Conservation (phyloP, 164 flowering plant genomes). For the Kalanchoe fedtschenkoi region DNA sequence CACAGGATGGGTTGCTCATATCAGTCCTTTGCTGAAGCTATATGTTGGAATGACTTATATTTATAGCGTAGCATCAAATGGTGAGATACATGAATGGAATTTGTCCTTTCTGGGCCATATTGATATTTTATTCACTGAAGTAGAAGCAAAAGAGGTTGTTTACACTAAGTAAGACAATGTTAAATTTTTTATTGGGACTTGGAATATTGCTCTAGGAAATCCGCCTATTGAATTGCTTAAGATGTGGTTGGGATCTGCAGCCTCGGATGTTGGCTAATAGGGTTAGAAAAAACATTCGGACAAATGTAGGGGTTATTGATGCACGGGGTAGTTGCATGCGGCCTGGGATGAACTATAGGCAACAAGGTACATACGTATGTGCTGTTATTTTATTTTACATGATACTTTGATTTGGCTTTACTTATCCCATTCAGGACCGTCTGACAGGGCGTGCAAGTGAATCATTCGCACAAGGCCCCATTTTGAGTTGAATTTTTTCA, state of each 20-base stretch:
- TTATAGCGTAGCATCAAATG: constrained; percentile 85
- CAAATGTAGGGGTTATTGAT: constrained; percentile 83
- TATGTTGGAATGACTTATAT: constrained; percentile 54
- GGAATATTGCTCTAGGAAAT: constrained; percentile 98
- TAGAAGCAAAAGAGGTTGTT: constrained; percentile 41
- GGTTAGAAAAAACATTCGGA: constrained; percentile 65
- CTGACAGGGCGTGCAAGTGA: too few relatives aligned
- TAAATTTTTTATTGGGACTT: constrained; percentile 69
- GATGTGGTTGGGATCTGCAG: constrained; percentile 79
- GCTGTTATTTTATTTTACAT: not conserved
- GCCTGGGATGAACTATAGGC: constrained; percentile 96
- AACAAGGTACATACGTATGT: constrained; percentile 58
- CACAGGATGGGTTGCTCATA: constrained; percentile 88
- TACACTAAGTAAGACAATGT: constrained; percentile 50
- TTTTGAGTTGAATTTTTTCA: too few relatives aligned
- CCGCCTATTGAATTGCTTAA: constrained; percentile 69
- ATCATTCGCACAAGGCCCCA: too few relatives aligned
- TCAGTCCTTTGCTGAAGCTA: constrained; percentile 61
- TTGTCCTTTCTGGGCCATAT: constrained; percentile 71
- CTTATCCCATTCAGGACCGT: too few relatives aligned
- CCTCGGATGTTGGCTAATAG: constrained; percentile 83
- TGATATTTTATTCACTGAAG: constrained; percentile 55
- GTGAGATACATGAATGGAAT: constrained; percentile 94
- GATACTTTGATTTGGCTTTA: too few relatives aligned
- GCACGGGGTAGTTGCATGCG: constrained; percentile 97